Conservation (phyloP, 768 basidiomycete genomes). For the Pisolithus sp. region DNA sequence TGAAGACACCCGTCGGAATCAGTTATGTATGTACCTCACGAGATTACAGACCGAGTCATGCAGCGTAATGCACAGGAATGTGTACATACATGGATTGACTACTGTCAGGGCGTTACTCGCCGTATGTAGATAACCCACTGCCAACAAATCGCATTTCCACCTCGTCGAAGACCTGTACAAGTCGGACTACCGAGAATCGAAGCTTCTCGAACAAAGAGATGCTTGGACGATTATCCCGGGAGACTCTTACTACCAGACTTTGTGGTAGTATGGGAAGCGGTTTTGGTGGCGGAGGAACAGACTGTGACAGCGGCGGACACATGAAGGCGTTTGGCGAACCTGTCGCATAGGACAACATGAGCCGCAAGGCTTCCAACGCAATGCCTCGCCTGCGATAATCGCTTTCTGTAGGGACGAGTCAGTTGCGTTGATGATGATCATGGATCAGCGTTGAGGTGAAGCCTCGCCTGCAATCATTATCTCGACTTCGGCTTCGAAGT, state of each 20-base stretch:
- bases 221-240: constrained; percentile 60
- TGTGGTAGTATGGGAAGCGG: constrained; percentile 40
- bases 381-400: constrained; percentile 63
- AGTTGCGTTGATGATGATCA: background rate
- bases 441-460: background rate
- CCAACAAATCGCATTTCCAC: constrained; percentile 60
- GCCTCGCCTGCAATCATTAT: constrained; percentile 83
- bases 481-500: constrained; percentile 75
- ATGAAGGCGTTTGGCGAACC: constrained; percentile 26
- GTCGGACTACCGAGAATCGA: constrained; percentile 65
- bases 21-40: too few relatives aligned
- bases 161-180: constrained; percentile 72
- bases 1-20: too few relatives aligned
- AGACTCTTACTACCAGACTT: constrained; percentile 64
- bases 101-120: too few relatives aligned
- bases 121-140: background rate
- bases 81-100: too few relatives aligned
- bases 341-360: constrained; percentile 67
- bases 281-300: constrained; percentile 22
- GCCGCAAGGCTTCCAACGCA: constrained; percentile 54
- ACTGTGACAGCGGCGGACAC: constrained; percentile 15
- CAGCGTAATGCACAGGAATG: too few relatives aligned
- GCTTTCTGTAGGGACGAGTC: constrained; percentile 40
- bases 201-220: constrained; percentile 69
- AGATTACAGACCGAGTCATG: too few relatives aligned